Evolutionary conservation across 768 basidiomycete species (phyloP), one percentile per base, ranked within the genome.

Genomic region (Chlorophyllum brunneum): DNA sequence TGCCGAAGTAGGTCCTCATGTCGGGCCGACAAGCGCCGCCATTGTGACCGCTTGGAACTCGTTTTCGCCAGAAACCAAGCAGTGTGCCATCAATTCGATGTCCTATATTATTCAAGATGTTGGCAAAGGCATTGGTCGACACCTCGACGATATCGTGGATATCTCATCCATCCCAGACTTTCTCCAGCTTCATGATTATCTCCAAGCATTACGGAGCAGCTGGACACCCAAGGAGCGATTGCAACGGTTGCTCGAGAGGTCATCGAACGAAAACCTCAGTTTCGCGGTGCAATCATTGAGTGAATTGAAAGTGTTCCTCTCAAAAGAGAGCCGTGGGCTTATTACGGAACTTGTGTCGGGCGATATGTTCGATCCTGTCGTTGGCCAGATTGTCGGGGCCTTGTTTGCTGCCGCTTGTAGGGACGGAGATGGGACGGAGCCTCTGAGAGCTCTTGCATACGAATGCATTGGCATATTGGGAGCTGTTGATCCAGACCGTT

Each of bases 401-500:
- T 68, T 98, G 2, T 77, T 95, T 48, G 65, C 75, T 13, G 82
- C 85, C 0, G 86, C 88, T 0, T 82, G 82, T 48, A 80, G 91
- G 7, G 93, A 95, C 56, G 85, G 84, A 1, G 91, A 95, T 42
- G 82, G 79, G 5, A 76, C 77, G 4, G 87, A 94, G 39, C 61
- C 74, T 1, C 61, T 93, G 7, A 83, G 84, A 15, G 70, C 81
- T 37, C 67, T 89, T 16, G 87, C 92, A 0, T 94, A 86, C 62
- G 91, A 97, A 62, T 97, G 92, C 63, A 82, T 98, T 50, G 93
- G 95, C 1, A 80, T 91, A 18, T 70, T 98, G 10, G 97, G 97
- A 5, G 97, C 97, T 2, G 78, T 95, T 15, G 97, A 99, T 67
- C 95, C 95, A 0, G 95, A 98, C 71, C 79, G 97, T 43, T 88